Evolutionary conservation across 495 filamentous ascomycete species (phyloP), one percentile per base, ranked within the genome.

Genomic region (Penicillium samsonianum): DNA sequence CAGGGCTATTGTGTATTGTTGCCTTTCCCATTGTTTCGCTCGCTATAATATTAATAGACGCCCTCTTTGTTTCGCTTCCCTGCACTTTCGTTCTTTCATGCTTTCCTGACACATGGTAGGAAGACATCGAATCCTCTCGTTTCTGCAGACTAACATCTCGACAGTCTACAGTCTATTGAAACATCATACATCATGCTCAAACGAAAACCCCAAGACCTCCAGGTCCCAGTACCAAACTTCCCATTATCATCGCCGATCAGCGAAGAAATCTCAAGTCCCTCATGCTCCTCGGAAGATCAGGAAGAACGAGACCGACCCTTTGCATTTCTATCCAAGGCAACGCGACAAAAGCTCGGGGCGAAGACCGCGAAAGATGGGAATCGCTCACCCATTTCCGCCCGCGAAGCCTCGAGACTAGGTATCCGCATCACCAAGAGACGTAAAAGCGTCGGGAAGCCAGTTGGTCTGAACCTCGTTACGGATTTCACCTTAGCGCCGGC

Each of bases 381-480:
- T 12, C 59, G 55, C 3, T 58, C 57, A 19, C 42, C 57, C 0
- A 57, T 38, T 12, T 14, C 61, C 37, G 41, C 56, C 9, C 50
- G 54, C 23, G 58, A 63, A 11, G 37, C n/a, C 22, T 57, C 59
- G 26, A 53, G 56, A 26, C 35, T 59, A 14, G 61, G 59, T 33
- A 50, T 66, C 30, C 50, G 61, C 0, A 71, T 72, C 35, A 62
- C 50, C 25, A 73, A 69, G 59, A 82, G 82, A 57, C 87, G 82
- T 31, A 68, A 68, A 59, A 64, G 60, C 37, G 41, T 49, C 55
- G 78, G 75, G 33, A 69, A 72, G 63, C 82, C 81, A 11, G 53
- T 72, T 3, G 87, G 86, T 4, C 78, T 91, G 65, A 89, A 81
- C 60, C 62, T 92, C 5, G 79, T 88, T 9, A 90, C 88, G 5